phyloP scores from a whole-genome alignment of 768 basidiomycete species.

The Psilocybe azurescens region DNA sequence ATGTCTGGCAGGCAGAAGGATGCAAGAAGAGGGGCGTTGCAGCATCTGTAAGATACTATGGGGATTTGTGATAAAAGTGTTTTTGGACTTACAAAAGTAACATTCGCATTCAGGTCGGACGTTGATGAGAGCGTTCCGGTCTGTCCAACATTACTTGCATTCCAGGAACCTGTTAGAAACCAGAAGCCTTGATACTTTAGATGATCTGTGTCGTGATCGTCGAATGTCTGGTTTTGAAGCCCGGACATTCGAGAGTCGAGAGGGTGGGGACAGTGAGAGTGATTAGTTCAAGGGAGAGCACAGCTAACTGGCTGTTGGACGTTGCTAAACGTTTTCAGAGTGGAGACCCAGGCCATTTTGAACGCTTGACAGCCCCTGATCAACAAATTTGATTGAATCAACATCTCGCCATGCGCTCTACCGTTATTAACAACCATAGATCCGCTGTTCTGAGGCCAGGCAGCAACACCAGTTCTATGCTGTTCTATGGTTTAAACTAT shows the following conservation, averaged over 20 bases:
- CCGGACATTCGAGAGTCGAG: conserved; percentile 2
- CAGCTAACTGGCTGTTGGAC: neutral
- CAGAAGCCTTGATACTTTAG: conserved; percentile 28
- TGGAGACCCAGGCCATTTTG: too few relatives aligned
- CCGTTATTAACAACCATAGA: too few relatives aligned
- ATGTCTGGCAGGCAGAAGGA: conserved; percentile 6
- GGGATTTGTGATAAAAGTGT: neutral
- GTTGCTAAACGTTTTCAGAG: neutral
- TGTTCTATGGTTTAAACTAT: too few relatives aligned
- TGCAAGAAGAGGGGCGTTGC: neutral
- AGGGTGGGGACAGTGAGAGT: neutral
- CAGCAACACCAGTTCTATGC: too few relatives aligned
- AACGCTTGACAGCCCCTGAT: too few relatives aligned
- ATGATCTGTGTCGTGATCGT: conserved; percentile 27
- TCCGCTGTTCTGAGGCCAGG: too few relatives aligned
- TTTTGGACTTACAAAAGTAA: conserved; percentile 32
- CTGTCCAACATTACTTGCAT: conserved; percentile 30
- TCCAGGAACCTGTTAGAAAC: conserved; percentile 30
- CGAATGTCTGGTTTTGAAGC: conserved; percentile 26
- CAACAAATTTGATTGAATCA: too few relatives aligned
- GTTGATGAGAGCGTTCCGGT: conserved; percentile 34
- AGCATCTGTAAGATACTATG: neutral
- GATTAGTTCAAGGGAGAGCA: neutral
- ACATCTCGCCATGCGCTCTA: too few relatives aligned
- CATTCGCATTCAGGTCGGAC: conserved; percentile 28